Evolutionary conservation across 1,139 yeast species (phyloP), one percentile per base, ranked within the genome.

Genomic region (Geotrichum klebahnii): DNA sequence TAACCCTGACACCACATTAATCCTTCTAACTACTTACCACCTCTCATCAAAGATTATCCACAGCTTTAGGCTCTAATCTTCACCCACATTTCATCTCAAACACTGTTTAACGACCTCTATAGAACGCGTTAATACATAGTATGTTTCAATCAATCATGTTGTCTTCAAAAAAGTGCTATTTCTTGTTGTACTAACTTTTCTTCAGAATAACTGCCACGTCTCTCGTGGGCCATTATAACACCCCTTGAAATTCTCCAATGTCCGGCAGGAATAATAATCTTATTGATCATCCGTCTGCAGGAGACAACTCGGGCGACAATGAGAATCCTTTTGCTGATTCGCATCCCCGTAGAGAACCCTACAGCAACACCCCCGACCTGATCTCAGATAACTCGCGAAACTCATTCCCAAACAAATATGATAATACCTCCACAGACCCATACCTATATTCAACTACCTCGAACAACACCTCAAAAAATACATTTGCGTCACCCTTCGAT

Each of bases 281-380:
- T 37, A 51, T 49, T 19, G 55, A 52, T 33, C 45, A 38, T 17
- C 47, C 46, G 38, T 46, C 46, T 16, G 38, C 46, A 26, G n/a
- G n/a, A n/a, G n/a, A n/a, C n/a, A n/a, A n/a, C n/a, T n/a, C n/a
- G n/a, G 52, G 44, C 28, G 52, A 48, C 20, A 14, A 17, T 16
- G 46, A 35, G 12, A 38, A 51, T 24, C 53, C 54, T n/a, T 51
- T 51, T 19, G 38, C 49, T 12, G 54, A 51, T 36, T 24, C 8
- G 39, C 16, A 36, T 34, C 29, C 17, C 33, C 23, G 19, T 14
- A 28, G 33, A 5, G 24, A 41, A 20, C 40, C 37, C 36, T 23
- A 31, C 20, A 28, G 29, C 22, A 38, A 34, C 37, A 33, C 40
- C 28, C 44, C 48, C 26, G 50, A 46, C 31, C 24, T 37, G 29